A percentile compares a stretch with the other conserved stretches of the same genome.
Evolutionary conservation across 2,329 filamentous ascomycete genomes (phyloP).

Genomic region (Cladosporium sphaerospermum): DNA sequence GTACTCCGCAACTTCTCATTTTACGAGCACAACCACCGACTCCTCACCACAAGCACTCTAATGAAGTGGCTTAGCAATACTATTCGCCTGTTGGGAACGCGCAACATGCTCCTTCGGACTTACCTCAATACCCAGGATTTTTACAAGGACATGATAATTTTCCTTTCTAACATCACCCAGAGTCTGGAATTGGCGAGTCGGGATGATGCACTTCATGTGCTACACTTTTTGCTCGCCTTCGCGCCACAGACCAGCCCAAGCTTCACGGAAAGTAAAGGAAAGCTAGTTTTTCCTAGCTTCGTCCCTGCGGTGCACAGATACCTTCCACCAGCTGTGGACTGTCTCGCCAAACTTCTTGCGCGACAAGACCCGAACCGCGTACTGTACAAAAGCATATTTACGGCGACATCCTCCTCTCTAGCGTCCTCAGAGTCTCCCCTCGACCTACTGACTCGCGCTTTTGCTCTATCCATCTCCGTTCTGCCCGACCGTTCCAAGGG

Average conservation of each 20-base stretch:
- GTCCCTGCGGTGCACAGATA: slow-evolving; percentile 79
- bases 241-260: slow-evolving; percentile 70
- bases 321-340: slow-evolving; percentile 81
- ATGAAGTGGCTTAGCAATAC: slow-evolving; percentile 78
- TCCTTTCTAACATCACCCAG: slow-evolving; percentile 77
- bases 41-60: slow-evolving; percentile 69
- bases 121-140: slow-evolving; percentile 86
- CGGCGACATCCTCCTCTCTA: slow-evolving; percentile 44
- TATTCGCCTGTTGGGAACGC: slow-evolving; percentile 81
- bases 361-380: slow-evolving; percentile 88
- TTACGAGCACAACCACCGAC: slow-evolving; percentile 65
- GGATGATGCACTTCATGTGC: slow-evolving; percentile 77
- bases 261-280: slow-evolving; percentile 38
- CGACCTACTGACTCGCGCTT: slow-evolving; percentile 79
- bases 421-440: slow-evolving; percentile 47
- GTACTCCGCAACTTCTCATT: slow-evolving; percentile 92
- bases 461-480: slow-evolving; percentile 78
- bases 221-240: slow-evolving; percentile 88
- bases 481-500: slow-evolving; percentile 67
- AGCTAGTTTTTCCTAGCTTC: slow-evolving; percentile 71
- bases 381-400: slow-evolving; percentile 76
- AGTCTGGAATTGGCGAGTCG: slow-evolving; percentile 74
- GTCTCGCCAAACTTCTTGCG: slow-evolving; percentile 83
- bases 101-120: slow-evolving; percentile 76
- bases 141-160: slow-evolving; percentile 89